phyloP scores from a whole-genome alignment of 176 grass and related monocot species.

The Zoysia japonica region DNA sequence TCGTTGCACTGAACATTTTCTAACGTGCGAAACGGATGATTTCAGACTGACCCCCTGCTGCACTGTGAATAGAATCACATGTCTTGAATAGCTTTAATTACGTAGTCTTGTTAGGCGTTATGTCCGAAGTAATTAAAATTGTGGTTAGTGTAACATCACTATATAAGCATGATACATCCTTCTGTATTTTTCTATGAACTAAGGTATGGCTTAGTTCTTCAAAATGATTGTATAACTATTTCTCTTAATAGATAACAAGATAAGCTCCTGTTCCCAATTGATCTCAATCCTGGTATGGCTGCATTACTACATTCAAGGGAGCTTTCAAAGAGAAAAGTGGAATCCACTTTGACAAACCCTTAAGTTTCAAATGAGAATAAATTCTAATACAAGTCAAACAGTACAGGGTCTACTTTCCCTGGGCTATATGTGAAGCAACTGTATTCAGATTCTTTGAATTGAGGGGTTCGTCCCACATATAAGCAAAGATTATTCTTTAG shows the following conservation, averaged over 20 bases:
- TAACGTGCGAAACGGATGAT: not conserved
- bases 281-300: no score
- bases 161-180: not conserved
- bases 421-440: conserved; percentile 32
- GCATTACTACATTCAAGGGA: not conserved
- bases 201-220: not conserved
- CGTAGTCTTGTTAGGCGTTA: no score
- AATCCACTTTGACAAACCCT: not conserved
- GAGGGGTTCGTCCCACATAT: not conserved
- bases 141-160: no score
- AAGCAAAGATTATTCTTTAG: conserved; percentile 22
- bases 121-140: no score
- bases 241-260: no score
- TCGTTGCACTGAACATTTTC: not conserved
- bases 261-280: no score
- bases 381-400: conserved; percentile 45
- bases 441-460: conserved; percentile 28
- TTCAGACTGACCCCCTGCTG: not conserved
- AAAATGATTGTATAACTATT: no score
- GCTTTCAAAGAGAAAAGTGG: conserved; percentile 48
- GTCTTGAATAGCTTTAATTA: no score
- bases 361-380: not conserved
- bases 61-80: no score
- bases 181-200: not conserved
- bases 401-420: conserved; percentile 36